phyloP scores from a whole-genome alignment of 345 rosid species.

The Corymbia maculata region DNA sequence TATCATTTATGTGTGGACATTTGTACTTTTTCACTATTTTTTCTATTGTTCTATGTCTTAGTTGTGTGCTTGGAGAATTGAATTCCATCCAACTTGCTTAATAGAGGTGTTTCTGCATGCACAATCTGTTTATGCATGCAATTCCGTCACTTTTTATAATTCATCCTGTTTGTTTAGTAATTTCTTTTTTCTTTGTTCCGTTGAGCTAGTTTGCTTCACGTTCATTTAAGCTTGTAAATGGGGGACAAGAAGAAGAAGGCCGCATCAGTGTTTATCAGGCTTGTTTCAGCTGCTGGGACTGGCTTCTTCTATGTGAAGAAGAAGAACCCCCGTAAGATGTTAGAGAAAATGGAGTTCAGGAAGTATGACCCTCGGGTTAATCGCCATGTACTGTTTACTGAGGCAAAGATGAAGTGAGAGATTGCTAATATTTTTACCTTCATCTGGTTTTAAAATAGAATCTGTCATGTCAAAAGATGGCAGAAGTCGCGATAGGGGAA shows the following conservation, averaged over 20 bases:
- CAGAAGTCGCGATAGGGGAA: neutral
- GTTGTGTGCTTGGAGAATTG: neutral
- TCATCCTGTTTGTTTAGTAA: neutral
- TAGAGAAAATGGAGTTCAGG: constrained; percentile 89
- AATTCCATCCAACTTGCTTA: neutral
- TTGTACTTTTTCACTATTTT: neutral
- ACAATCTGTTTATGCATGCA: neutral
- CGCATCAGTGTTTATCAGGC: constrained; percentile 70
- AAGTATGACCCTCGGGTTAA: constrained; percentile 91
- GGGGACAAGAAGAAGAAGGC: constrained; percentile 91
- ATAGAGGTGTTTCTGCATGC: neutral
- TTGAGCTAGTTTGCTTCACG: neutral
- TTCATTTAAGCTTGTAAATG: constrained; percentile 24
- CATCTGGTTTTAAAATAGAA: neutral
- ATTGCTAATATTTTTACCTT: neutral
- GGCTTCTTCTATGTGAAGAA: constrained; percentile 95
- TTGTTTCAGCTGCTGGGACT: constrained; percentile 93
- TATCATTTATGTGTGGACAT: neutral
- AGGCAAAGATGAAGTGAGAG: constrained; percentile 82
- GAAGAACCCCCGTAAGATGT: constrained; percentile 69
- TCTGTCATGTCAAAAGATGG: neutral
- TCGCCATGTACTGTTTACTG: constrained; percentile 87
- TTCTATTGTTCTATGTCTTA: neutral
- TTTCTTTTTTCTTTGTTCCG: neutral
- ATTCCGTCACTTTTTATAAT: neutral